Base-by-base conservation (phyloP, 73 alveolate genomes). In the Paramecium sexaurelia region DNA sequence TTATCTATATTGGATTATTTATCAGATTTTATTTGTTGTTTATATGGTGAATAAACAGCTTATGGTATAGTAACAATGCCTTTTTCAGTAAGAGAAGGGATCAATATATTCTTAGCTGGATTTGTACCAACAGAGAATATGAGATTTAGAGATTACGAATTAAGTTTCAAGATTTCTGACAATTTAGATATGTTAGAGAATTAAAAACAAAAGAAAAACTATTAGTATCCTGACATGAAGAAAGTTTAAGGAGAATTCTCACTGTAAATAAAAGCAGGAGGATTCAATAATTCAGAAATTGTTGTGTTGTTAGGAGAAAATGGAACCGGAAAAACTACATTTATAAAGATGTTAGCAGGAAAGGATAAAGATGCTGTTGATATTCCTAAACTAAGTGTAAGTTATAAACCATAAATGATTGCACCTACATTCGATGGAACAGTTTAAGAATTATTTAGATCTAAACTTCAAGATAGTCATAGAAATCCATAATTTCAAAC, bases 51-150 rank as follows among this genome's bases (percentile, higher is more conserved):
- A 13, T 98, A 99, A 13, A 98, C 99, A 39, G 99, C 98, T 43
- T 98, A 98, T 90, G 99, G 99, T 19, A 99, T 98, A 11, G 99
- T 98, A 41, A 98, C 99, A 17, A 93, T 98, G 99, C 99, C 99
- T 26, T 98, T 96, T 94, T 93, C 99, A 55, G 99, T 98, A 17
- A 95, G 99, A 43, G 99, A 98, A 92, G 99, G 99, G 36, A 98
- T 98, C 95, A 98, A 98, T 92, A 94, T 98, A 37, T 98, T 98
- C 97, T 93, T 98, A 35, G 98, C 97, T 24, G 99, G 99, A 55
- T 98, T 98, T 94, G 96, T 98, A 85, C 99, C 99, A 55, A 97
- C 99, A 32, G 99, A 98, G 93, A 98, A 98, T 92, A 95, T 98
- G 96, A 91, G 99, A 91, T 98, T 98, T 92, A 97, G 99, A 92